Evolutionary conservation across 2,329 filamentous ascomycete genomes (phyloP), one percentile per base, ranked within the genome.

Genomic region (Chrysoporthe puriensis): DNA sequence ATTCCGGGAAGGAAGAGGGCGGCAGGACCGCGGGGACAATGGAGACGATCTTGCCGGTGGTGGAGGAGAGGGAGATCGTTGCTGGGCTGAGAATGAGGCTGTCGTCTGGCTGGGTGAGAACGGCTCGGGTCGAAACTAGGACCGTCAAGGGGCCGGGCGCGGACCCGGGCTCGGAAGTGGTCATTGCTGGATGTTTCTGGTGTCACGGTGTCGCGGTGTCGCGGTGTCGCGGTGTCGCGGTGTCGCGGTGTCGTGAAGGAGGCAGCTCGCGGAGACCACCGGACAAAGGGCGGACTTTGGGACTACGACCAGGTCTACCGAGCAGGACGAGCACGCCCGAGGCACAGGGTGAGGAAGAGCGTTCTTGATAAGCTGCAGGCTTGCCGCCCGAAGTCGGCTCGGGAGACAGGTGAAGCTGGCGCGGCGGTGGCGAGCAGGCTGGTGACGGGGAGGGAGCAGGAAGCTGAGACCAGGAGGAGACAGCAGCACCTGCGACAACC

Each of bases 1-100:
- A 88, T 0, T 84, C 76, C 1, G 94, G 91, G 77, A 98, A 97
- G 54, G 88, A 86, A 6, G 87, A 86, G n/a, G 81, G 77, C 0
- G 93, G 91, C n/a, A 97, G 84, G 62, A 97, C 84, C 36, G 87
- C 86, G 66, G 91, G 87, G 71, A 90, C 87, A 70, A 97, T 86
- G 2, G 90, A 88, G 57, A 90, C 85, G 74, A 98, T 96, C 81
- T 94, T 97, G 75, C 96, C 96, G 0, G 93, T 94, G 54, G 77
- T 77, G 7, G 88, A 86, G 2, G 93, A 97, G 73, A 97, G 83
- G 66, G 91, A 85, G 68, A 99, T 88, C 14, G 94, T 97, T 68
- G 93, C 95, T 26, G 94, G 90, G 2, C 91, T 93, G 58, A 97
- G 80, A 36, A 85, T 66, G 44, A 90, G 83, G 34, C 82, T 83